phyloP scores from a whole-genome alignment of 208 protist genomes.

The Leishmania arabica region DNA sequence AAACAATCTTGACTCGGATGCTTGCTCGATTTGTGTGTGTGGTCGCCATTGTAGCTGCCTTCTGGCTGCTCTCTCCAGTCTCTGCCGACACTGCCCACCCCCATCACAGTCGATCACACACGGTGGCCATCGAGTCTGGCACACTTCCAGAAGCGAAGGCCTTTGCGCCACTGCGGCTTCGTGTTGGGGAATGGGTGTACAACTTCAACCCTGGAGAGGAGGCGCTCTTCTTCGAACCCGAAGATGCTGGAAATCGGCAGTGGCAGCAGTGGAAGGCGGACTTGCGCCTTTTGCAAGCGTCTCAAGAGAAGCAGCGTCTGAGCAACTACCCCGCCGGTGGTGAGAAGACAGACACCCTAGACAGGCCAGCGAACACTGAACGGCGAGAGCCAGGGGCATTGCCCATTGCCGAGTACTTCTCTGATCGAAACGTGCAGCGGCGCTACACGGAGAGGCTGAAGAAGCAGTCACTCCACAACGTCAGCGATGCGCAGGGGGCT shows the following conservation, averaged over 20 bases:
- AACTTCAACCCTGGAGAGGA: constrained; percentile 33
- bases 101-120: background rate
- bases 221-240: constrained; percentile 48
- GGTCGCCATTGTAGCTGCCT: background rate
- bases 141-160: constrained; percentile 29
- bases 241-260: constrained; percentile 42
- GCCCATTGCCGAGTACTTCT: constrained; percentile 14
- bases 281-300: constrained; percentile 20
- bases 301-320: constrained; percentile 14
- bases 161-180: background rate
- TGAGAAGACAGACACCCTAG: background rate
- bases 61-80: background rate
- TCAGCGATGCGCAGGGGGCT: background rate
- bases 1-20: background rate
- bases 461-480: constrained; percentile 10
- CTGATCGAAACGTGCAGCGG: constrained; percentile 18
- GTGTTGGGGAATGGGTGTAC: constrained; percentile 42
- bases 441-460: constrained; percentile 6
- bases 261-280: constrained; percentile 37
- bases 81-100: background rate
- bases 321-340: background rate
- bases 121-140: constrained; percentile 16
- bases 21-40: background rate
- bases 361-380: background rate
- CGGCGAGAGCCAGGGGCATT: too few relatives aligned